Conservation (phyloP, 192 early-diverging fungal species). For the Fimicolochytrium jonesii region DNA sequence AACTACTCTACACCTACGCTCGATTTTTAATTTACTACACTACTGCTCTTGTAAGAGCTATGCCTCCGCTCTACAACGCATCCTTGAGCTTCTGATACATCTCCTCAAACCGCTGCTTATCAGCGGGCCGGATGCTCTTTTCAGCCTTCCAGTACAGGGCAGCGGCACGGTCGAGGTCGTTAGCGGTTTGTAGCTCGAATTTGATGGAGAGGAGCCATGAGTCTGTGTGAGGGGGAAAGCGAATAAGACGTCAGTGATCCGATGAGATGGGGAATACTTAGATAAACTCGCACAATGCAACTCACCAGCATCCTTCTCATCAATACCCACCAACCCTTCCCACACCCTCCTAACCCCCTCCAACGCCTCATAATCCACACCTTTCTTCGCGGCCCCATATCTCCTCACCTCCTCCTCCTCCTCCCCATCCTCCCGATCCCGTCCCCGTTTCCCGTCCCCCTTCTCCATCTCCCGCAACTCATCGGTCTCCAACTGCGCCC, state of each 20-base stretch:
- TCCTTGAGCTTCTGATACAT: constrained; percentile 32
- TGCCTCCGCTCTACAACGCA: constrained; percentile 6
- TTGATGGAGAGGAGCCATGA: constrained; percentile 36
- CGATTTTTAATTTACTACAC: no score
- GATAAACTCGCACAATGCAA: background rate
- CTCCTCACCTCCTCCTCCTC: no score
- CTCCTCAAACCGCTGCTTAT: constrained; percentile 50
- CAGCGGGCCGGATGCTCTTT: constrained; percentile 50
- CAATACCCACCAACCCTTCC: background rate
- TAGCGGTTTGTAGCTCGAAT: constrained; percentile 40
- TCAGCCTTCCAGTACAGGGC: constrained; percentile 56
- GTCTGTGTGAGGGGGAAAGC: constrained; percentile 3
- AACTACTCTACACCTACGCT: no score
- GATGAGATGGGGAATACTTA: background rate
- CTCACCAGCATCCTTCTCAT: background rate
- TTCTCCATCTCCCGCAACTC: background rate
- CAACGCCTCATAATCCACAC: no score
- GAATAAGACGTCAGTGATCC: background rate
- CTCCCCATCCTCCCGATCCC: background rate
- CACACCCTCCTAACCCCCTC: background rate
- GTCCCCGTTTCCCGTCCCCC: background rate
- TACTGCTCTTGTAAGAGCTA: no score
- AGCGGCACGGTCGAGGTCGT: constrained; percentile 44
- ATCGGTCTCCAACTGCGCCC: background rate
- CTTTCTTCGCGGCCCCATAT: no score